Evolutionary conservation across 192 early-diverging fungal genomes (phyloP).

Genomic region (Coemansia sp.): DNA sequence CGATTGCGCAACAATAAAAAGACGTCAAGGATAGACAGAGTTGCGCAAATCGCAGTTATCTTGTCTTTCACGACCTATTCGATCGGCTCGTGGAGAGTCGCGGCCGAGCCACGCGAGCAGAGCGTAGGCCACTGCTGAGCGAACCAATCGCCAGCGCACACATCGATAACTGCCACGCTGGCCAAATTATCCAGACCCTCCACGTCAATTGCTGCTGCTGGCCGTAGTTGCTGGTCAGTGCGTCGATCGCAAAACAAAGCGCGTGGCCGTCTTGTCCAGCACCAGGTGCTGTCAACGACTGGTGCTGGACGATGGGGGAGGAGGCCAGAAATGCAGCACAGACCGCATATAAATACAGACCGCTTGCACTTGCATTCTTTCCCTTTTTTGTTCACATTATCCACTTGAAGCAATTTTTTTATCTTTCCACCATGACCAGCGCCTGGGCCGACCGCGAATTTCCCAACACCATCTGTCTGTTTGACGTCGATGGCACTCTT

Average conservation of each 20-base stretch:
- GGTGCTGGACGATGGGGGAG: neutral
- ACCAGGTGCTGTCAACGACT: neutral
- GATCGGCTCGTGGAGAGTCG: neutral
- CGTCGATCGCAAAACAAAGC: constrained; percentile 1
- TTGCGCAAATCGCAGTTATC: no score
- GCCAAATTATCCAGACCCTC: no score
- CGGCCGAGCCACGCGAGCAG: neutral
- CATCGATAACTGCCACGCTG: neutral
- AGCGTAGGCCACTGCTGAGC: no score
- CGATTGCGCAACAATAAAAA: no score
- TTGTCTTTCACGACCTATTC: no score
- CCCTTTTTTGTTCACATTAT: neutral
- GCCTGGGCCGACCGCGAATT: constrained; percentile 60
- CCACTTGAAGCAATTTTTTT: neutral
- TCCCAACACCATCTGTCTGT: constrained; percentile 83
- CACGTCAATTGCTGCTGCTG: no score
- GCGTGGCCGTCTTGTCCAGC: no score
- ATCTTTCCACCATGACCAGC: constrained; percentile 22
- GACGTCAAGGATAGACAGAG: no score
- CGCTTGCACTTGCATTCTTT: neutral
- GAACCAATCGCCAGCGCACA: neutral
- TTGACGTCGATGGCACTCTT: constrained; percentile 97
- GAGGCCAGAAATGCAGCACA: neutral
- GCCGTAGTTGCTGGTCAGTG: neutral
- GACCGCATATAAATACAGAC: constrained; percentile 4